These are phyloP conservation scores for Polytrichum formosum DNA, from an alignment of 225 moss, liverwort and hornwort genomes.

Conservation along the genomic window DNA sequence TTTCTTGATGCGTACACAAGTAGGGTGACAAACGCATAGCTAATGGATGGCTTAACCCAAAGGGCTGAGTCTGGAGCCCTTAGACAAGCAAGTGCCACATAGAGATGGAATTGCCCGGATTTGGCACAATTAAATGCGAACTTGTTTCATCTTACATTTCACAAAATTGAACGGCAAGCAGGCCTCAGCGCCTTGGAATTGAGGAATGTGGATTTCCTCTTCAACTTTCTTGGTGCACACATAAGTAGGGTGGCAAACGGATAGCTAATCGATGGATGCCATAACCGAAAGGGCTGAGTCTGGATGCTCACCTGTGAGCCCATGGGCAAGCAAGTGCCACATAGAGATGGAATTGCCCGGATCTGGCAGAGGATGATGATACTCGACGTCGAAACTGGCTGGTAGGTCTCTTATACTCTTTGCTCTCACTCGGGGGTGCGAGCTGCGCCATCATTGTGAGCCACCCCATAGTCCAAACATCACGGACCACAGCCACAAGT, in stretches of 20 bases:
- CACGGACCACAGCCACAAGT: slow-evolving; percentile 74
- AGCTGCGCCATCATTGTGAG: slow-evolving; percentile 96
- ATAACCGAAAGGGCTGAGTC: not conserved
- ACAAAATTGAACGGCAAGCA: too few species aligned
- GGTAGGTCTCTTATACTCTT: slow-evolving; percentile 60
- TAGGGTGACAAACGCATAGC: too few species aligned
- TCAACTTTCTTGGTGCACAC: too few species aligned
- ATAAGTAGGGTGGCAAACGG: too few species aligned
- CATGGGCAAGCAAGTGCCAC: slow-evolving; percentile 91
- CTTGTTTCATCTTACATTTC: too few species aligned
- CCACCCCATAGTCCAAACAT: slow-evolving; percentile 89
- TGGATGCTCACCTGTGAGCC: slow-evolving; percentile 60
- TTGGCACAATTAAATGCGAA: not conserved
- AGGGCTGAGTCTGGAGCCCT: slow-evolving; percentile 42
- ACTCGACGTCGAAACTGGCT: slow-evolving; percentile 80
- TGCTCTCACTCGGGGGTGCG: slow-evolving; percentile 62
- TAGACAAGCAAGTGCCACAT: slow-evolving; percentile 83
- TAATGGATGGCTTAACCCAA: too few species aligned
- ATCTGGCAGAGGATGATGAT: not conserved
- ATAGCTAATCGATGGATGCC: too few species aligned
- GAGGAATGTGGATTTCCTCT: too few species aligned
- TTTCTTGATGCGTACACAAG: too few species aligned
- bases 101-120: slow-evolving; percentile 70
- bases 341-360: slow-evolving; percentile 73
- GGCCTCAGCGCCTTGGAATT: too few species aligned